Conservation (phyloP, 176 grass and related monocot genomes). For the Cenchrus americanus region DNA sequence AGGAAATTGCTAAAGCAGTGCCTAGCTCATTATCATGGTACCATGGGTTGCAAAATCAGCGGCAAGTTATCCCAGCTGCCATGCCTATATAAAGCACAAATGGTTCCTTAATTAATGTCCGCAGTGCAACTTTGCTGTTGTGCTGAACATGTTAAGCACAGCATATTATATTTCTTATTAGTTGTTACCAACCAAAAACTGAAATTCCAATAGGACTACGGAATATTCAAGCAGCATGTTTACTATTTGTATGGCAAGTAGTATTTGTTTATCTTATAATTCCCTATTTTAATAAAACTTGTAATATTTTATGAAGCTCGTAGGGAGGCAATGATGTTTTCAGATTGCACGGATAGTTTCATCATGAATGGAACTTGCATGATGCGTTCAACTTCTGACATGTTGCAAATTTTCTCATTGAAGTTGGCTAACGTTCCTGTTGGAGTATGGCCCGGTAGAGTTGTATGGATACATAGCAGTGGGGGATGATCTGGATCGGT, state of each 20-base stretch:
- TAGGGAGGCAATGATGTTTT: neutral
- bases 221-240: neutral
- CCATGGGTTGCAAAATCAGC: no score
- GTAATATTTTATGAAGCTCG: neutral
- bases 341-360: neutral
- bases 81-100: no score
- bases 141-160: no score
- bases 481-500: neutral
- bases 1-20: no score
- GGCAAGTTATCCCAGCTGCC: no score
- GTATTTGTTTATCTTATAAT: neutral
- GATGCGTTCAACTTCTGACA: neutral
- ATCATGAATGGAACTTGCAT: neutral
- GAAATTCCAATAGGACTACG: no score
- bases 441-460: slow-evolving; percentile 5
- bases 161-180: no score
- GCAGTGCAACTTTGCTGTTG: no score
- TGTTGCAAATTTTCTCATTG: slow-evolving; percentile 18
- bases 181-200: no score
- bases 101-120: no score
- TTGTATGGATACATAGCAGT: neutral
- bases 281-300: neutral
- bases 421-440: neutral
- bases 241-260: neutral
- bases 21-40: no score